phyloP scores from a whole-genome alignment of 805 yeast genomes.

The Metschnikowia picachoensis region DNA sequence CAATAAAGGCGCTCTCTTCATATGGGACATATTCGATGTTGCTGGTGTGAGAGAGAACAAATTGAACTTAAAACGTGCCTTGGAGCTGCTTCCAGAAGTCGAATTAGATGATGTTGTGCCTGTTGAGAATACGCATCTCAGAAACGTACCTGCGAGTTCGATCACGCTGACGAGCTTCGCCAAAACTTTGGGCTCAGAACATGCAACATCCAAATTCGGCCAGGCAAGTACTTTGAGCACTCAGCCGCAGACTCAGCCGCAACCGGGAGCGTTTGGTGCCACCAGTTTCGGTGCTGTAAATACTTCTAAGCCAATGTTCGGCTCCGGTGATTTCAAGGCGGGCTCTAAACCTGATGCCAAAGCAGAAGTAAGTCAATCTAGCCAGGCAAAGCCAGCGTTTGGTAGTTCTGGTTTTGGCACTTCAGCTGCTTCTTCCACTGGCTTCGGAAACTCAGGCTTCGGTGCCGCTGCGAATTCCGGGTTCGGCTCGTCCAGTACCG shows the following conservation, averaged over 20 bases:
- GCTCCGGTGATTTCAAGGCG: constrained; percentile 3
- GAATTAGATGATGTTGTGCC: no score
- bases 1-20: constrained; percentile 56
- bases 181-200: not conserved
- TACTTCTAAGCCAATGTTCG: constrained; percentile 3
- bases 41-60: constrained; percentile 41
- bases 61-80: constrained; percentile 10
- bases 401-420: constrained; percentile 7
- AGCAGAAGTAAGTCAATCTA: not conserved
- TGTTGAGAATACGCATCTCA: not conserved
- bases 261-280: constrained; percentile 7
- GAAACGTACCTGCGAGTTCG: not conserved
- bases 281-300: constrained; percentile 14
- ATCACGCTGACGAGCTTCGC: constrained; percentile 6
- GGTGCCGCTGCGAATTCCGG: not conserved
- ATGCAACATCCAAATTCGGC: not conserved
- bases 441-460: constrained; percentile 8
- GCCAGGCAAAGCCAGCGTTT: constrained; percentile 6
- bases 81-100: not conserved
- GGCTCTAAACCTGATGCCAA: not conserved
- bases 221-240: no score
- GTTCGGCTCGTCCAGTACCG: not conserved
- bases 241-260: no score
- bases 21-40: constrained; percentile 63
- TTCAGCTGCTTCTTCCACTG: not conserved